Base-by-base conservation (phyloP, 129 eudicot species). In the Flaveria robusta region DNA sequence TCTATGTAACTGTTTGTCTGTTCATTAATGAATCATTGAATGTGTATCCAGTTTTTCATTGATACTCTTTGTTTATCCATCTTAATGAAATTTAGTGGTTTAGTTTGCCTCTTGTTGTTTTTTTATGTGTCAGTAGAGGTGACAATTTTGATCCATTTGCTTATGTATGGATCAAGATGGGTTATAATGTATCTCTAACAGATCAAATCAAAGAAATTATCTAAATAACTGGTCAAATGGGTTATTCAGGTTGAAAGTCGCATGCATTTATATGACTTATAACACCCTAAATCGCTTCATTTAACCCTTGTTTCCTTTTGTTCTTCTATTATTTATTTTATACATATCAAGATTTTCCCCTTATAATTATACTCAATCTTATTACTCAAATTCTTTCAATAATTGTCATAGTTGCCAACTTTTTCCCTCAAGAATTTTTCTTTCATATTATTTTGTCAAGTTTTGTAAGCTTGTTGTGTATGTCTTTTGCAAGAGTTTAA, bases 401-500 rank as follows among this genome's bases (percentile, higher is more conserved):
- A 16, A 51, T 6, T 51, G 18, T 51, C 59, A 51, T 51, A 16
- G 18, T 51, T 51, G 22, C 59, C 22, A 5, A 16, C 59, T 6
- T 51, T 16, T 51, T n/a, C 59, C 59, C n/a, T 47, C 6, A 5
- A 47, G 52, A 7, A 15, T 51, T 51, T 51, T 51, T 6, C 58
- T 9, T 55, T 55, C 62, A 55, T 55, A 55, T 1, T 55, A 1
- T 8, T 55, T 55, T 19, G 20, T 24, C 62, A 18, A 15, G n/a
- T n/a, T 51, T 56, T 22, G 15, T 22, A 3, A 20, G 64, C 18
- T 24, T n/a, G 39, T 24, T 60, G 67, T 24, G 67, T 24, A 23
- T 27, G 65, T 23, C 65, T 22, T 58, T 58, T 58, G 65, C 15
- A 58, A 58, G 71, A 66, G 49, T 29, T 76, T 66, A 66, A 68